These are phyloP conservation scores for Berberis thunbergii DNA, from an alignment of 164 flowering plant species.

Conservation along the genomic window DNA sequence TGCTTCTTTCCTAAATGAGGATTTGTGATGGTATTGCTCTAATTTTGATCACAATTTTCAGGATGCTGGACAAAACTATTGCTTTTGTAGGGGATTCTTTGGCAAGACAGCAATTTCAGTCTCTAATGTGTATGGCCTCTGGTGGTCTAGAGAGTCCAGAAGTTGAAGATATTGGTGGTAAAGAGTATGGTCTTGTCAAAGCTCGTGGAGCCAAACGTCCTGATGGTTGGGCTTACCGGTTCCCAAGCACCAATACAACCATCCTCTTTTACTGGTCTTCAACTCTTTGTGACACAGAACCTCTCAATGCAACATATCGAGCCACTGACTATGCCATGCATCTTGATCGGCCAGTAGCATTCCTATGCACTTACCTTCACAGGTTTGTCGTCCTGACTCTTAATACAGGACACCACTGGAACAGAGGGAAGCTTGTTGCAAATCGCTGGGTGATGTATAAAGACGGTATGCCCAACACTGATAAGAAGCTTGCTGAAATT, in stretches of 20 bases:
- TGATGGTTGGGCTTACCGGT: not conserved
- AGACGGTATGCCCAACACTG: not conserved
- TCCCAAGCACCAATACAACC: not conserved
- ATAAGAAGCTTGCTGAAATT: not conserved
- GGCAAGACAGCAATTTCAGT: slow-evolving; percentile 74
- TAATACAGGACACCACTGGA: slow-evolving; percentile 3
- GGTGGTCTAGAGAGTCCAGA: slow-evolving; percentile 53
- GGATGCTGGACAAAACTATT: slow-evolving; percentile 67
- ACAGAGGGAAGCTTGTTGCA: not conserved
- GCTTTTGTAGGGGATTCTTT: slow-evolving; percentile 77
- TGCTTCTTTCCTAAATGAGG: no score
- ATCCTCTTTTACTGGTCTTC: not conserved
- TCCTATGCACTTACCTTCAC: not conserved
- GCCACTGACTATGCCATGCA: not conserved
- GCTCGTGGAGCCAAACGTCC: no score
- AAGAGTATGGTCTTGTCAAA: no score
- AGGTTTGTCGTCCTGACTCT: not conserved
- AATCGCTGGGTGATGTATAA: not conserved
- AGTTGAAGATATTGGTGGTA: slow-evolving; percentile 12
- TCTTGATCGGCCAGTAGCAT: not conserved
- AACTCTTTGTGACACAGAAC: not conserved
- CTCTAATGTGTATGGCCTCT: slow-evolving; percentile 73
- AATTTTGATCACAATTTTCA: slow-evolving; percentile 15
- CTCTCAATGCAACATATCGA: not conserved
- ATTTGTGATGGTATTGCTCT: not conserved